These are phyloP conservation scores for Mycena polygramma DNA, from an alignment of 768 basidiomycete genomes.

Conservation along the genomic window DNA sequence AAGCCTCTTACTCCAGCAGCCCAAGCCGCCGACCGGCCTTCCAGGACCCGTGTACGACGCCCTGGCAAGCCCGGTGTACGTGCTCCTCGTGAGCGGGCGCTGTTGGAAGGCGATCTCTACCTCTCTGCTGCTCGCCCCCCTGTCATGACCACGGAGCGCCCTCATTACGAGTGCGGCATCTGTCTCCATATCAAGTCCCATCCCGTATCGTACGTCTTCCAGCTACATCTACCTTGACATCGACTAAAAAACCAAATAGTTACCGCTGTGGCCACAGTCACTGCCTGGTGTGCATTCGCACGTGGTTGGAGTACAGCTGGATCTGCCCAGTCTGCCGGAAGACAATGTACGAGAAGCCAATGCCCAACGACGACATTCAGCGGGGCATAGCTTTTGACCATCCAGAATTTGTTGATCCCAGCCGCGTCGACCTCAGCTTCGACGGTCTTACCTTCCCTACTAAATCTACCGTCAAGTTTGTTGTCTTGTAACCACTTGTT, in stretches of 20 bases:
- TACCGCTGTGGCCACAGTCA: too few relatives aligned
- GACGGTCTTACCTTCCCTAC: neutral
- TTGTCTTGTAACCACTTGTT: too few relatives aligned
- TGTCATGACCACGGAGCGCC: neutral
- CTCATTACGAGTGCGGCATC: neutral
- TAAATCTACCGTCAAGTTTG: too few relatives aligned
- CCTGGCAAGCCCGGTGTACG: too few relatives aligned
- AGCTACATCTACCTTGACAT: neutral
- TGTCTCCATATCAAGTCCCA: neutral
- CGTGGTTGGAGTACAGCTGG: neutral
- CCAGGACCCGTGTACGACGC: too few relatives aligned
- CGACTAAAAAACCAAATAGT: neutral
- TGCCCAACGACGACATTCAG: neutral
- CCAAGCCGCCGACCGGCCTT: too few relatives aligned
- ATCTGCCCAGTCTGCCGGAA: neutral
- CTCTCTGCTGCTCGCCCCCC: neutral
- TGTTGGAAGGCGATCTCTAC: neutral
- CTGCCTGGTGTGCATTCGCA: neutral
- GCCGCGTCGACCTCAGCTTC: neutral
- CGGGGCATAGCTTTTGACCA: neutral
- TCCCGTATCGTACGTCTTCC: neutral
- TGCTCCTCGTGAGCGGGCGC: too few relatives aligned
- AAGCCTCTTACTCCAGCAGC: too few relatives aligned
- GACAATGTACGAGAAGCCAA: neutral
- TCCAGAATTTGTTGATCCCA: neutral